Evolutionary conservation across 768 basidiomycete genomes (phyloP), one percentile per base, ranked within the genome.

Genomic region (Lenzites betulinus): DNA sequence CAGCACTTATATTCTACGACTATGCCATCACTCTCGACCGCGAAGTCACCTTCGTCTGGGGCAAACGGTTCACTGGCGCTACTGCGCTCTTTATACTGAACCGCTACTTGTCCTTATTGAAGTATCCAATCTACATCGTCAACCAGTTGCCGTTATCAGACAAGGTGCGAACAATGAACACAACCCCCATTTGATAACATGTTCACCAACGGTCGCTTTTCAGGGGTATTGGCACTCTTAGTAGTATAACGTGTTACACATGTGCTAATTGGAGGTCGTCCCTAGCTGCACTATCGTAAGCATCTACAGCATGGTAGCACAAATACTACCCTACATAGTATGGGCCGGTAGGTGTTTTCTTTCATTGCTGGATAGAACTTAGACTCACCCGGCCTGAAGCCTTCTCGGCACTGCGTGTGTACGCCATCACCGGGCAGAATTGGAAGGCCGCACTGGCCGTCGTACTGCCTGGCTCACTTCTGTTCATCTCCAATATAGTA

Each of bases 1-100:
- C 44, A 62, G 61, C 50, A 1, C 55, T 62, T 16, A 44, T 62
- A 1, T 49, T 52, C 38, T 62, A 58, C 50, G 61, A 62, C 23
- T 53, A 62, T 43, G 9, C 25, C 16, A 50, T 58, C 18, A 62
- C 61, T 3, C 13, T 62, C 15, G 43, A 51, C 3, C 39, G 57
- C 9, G 61, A 62, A 22, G 36, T 52, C 22, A 28, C 33, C 15
- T 41, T 56, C 11, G 35, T 62, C 26, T 62, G 60, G 60, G 28
- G 39, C 11, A 56, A 25, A 39, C 56, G 46, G 42, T 23, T 51
- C 28, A 56, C 54, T n/a, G 39, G 33, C 28, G 60, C 50, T 16
- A 62, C 60, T 2, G 33, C 55, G 2, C 25, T 62, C 1, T 62
- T 51, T 49, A 18, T 56, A 11, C 22, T 62, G 7, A 62, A 62